These are phyloP conservation scores for Podospora anserina DNA, from an alignment of 495 filamentous ascomycete genomes.

Conservation along the genomic window DNA sequence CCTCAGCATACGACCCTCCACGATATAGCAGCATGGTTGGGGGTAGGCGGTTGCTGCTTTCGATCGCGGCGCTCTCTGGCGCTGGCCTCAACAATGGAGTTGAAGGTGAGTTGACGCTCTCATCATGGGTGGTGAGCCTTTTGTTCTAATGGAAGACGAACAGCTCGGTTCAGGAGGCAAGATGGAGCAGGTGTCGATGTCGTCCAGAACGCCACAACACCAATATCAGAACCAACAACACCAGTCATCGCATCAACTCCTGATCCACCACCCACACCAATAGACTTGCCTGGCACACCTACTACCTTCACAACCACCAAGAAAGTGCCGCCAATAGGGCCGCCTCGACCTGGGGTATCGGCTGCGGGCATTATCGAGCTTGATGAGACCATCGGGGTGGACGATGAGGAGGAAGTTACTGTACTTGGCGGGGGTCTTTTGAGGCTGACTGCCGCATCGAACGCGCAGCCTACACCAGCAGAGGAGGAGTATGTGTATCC, in stretches of 20 bases:
- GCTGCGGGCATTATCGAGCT: not conserved
- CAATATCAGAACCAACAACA: constrained; percentile 6
- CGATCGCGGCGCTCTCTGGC: constrained; percentile 30
- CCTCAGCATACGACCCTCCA: constrained; percentile 2
- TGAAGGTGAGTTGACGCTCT: constrained; percentile 23
- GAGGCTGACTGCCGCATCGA: not conserved
- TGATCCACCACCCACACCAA: not conserved
- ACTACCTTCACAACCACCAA: not conserved
- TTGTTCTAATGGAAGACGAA: constrained; percentile 1
- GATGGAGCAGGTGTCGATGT: constrained; percentile 8
- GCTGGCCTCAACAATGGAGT: constrained; percentile 26
- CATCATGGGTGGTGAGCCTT: not conserved
- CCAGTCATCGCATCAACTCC: not conserved
- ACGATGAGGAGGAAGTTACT: not conserved
- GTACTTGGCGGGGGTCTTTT: not conserved
- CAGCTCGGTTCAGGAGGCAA: constrained; percentile 16
- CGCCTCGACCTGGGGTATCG: not conserved
- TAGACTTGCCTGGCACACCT: not conserved
- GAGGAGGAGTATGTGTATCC: constrained; percentile 21
- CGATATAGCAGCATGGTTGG: constrained; percentile 30
- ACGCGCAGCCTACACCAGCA: constrained; percentile 9
- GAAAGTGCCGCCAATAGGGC: constrained; percentile 1
- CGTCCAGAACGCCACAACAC: constrained; percentile 8
- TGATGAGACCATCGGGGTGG: not conserved
- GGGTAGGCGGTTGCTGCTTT: constrained; percentile 30